These are phyloP conservation scores for Alnus rubra DNA, from an alignment of 306 rosid species.

Conservation along the genomic window DNA sequence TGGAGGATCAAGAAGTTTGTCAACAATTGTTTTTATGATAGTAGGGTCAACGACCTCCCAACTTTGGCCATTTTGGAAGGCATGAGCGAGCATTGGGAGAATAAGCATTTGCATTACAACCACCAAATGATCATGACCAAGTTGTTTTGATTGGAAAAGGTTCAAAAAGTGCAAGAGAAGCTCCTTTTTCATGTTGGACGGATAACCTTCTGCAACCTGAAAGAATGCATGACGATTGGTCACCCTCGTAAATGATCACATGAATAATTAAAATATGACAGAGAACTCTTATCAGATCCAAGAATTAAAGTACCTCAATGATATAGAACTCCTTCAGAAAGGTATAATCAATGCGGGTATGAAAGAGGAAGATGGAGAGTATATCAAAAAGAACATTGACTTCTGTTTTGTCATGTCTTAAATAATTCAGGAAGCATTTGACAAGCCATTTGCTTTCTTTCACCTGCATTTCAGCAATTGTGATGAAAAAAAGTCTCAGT, in stretches of 20 bases:
- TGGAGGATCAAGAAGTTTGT: constrained; percentile 99
- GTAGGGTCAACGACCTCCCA: constrained; percentile 97
- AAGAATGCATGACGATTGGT: constrained; percentile 24
- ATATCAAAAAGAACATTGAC: constrained; percentile 98
- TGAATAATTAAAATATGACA: constrained; percentile 7
- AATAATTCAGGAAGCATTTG: constrained; percentile 94
- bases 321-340: constrained; percentile 97
- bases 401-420: constrained; percentile 89
- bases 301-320: constrained; percentile 69
- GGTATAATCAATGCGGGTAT: constrained; percentile 87
- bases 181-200: constrained; percentile 71
- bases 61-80: constrained; percentile 94
- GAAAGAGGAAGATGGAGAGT: constrained; percentile 89
- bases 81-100: constrained; percentile 98
- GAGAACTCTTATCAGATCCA: constrained; percentile 13
- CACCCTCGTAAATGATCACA: neutral
- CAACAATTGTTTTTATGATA: constrained; percentile 88
- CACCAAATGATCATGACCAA: constrained; percentile 89
- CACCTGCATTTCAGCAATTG: constrained; percentile 57
- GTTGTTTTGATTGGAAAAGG: constrained; percentile 90
- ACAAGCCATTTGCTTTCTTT: constrained; percentile 99
- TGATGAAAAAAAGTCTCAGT: constrained; percentile 19
- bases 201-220: constrained; percentile 97
- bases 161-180: constrained; percentile 81
- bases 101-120: constrained; percentile 97